Evolutionary conservation across 805 yeast genomes (phyloP).

Genomic region (Groenewaldozyma salmanticensis): DNA sequence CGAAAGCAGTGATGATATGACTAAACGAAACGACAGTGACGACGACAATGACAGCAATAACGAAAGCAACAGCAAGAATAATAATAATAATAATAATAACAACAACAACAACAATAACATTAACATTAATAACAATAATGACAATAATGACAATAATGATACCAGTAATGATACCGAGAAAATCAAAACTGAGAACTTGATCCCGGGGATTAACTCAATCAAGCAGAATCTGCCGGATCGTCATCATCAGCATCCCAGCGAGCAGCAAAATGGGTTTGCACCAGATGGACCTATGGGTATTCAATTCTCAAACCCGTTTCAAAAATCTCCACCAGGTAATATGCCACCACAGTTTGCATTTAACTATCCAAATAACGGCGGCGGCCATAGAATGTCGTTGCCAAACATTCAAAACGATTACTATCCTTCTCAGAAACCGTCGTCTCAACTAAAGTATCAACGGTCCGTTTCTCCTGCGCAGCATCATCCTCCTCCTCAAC

Average conservation of each 20-base stretch:
- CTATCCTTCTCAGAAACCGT: neutral
- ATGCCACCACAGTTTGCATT: conserved; percentile 2
- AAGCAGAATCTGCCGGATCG: neutral
- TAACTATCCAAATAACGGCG: conserved; percentile 13
- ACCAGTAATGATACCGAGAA: neutral
- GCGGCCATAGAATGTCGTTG: conserved; percentile 18
- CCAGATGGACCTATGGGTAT: conserved; percentile 6
- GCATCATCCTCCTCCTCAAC: conserved; percentile 8
- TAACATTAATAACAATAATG: too few species aligned
- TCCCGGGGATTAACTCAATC: neutral
- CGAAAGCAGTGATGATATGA: conserved; percentile 2
- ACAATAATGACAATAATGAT: neutral
- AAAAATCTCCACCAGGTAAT: neutral
- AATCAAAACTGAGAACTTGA: neutral
- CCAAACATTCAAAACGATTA: conserved; percentile 17
- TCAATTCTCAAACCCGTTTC: neutral
- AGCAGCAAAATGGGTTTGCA: neutral
- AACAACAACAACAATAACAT: conserved; percentile 4
- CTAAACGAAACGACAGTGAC: conserved; percentile 2
- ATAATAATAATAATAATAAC: conserved; percentile 4
- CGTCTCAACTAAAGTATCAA: conserved; percentile 2
- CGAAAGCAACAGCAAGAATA: neutral
- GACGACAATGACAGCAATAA: neutral
- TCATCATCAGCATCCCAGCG: neutral
- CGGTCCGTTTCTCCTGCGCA: conserved; percentile 5